A percentile compares a stretch with the other conserved stretches of the same genome.
These are phyloP conservation scores for Geotrichum australiense DNA, from an alignment of 1,139 yeast genomes.

Conservation along the genomic window DNA sequence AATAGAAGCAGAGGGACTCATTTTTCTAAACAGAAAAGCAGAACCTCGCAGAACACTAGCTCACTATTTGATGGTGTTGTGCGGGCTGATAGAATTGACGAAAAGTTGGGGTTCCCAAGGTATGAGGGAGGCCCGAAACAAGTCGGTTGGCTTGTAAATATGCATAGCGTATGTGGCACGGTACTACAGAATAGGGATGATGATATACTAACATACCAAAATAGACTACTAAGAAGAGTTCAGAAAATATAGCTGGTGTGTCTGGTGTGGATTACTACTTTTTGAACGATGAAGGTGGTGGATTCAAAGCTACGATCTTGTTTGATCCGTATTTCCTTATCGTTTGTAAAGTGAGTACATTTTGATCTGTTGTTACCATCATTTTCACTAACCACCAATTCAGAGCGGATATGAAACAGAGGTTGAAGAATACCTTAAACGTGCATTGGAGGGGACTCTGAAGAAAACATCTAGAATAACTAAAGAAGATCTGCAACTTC, in stretches of 20 bases:
- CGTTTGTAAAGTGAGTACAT: constrained; percentile 45
- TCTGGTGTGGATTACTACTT: constrained; percentile 94
- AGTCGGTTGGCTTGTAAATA: constrained; percentile 82
- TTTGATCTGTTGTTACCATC: not conserved
- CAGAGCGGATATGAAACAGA: constrained; percentile 56
- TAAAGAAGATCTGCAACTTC: constrained; percentile 73
- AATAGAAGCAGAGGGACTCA: constrained; percentile 12
- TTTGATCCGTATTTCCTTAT: constrained; percentile 86
- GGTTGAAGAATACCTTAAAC: constrained; percentile 77
- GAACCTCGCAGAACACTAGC: not conserved
- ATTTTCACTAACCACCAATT: constrained; percentile 3
- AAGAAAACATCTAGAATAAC: constrained; percentile 49
- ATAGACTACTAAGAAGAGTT: constrained; percentile 49
- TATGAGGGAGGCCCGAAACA: constrained; percentile 65
- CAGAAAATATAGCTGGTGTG: constrained; percentile 52
- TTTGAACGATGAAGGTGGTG: constrained; percentile 96
- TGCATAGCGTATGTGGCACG: constrained; percentile 39
- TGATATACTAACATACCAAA: constrained; percentile 2
- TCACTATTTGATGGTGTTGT: constrained; percentile 13
- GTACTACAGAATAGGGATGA: not conserved
- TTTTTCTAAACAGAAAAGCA: constrained; percentile 9
- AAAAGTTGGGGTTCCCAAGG: constrained; percentile 78
- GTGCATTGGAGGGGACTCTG: constrained; percentile 55
- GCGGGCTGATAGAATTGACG: constrained; percentile 42
- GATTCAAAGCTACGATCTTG: constrained; percentile 76